These are phyloP conservation scores for Hanseniaspora valbyensis DNA, from an alignment of 805 yeast genomes.

Conservation along the genomic window DNA sequence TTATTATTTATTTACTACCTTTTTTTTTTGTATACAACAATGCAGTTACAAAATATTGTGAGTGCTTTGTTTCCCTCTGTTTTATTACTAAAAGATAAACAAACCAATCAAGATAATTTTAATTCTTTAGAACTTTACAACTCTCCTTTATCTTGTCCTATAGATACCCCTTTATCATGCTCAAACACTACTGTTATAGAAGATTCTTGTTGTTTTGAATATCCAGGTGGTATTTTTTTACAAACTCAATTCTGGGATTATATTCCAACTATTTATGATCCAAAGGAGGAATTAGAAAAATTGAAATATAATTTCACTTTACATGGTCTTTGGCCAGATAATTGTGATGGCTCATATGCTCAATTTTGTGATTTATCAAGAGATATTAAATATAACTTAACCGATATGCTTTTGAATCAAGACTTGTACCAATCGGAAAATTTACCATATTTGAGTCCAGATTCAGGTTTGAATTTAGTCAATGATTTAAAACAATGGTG, in stretches of 20 bases:
- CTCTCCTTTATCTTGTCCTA: slow-evolving; percentile 36
- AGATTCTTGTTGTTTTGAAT: slow-evolving; percentile 74
- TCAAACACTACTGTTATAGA: slow-evolving; percentile 41
- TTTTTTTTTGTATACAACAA: not conserved
- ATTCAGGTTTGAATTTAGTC: slow-evolving; percentile 41
- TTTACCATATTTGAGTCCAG: slow-evolving; percentile 25
- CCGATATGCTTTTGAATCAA: slow-evolving; percentile 23
- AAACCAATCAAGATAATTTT: not conserved
- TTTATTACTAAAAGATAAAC: not conserved
- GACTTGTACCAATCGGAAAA: slow-evolving; percentile 15
- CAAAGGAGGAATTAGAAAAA: slow-evolving; percentile 21
- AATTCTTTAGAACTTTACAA: not conserved
- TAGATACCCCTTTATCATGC: slow-evolving; percentile 51
- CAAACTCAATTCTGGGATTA: slow-evolving; percentile 94
- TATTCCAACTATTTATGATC: slow-evolving; percentile 18
- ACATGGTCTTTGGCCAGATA: slow-evolving; percentile 85
- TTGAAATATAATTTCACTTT: slow-evolving; percentile 51
- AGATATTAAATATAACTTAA: slow-evolving; percentile 41
- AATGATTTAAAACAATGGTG: slow-evolving; percentile 49
- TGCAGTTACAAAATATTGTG: slow-evolving; percentile 1
- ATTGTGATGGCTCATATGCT: slow-evolving; percentile 70
- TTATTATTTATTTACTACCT: not conserved
- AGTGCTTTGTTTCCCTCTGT: not conserved
- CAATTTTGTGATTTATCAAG: slow-evolving; percentile 63
- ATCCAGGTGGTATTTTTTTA: slow-evolving; percentile 71